Conservation (phyloP, 2,329 filamentous ascomycete genomes). For the Diaporthe aspalathi region DNA sequence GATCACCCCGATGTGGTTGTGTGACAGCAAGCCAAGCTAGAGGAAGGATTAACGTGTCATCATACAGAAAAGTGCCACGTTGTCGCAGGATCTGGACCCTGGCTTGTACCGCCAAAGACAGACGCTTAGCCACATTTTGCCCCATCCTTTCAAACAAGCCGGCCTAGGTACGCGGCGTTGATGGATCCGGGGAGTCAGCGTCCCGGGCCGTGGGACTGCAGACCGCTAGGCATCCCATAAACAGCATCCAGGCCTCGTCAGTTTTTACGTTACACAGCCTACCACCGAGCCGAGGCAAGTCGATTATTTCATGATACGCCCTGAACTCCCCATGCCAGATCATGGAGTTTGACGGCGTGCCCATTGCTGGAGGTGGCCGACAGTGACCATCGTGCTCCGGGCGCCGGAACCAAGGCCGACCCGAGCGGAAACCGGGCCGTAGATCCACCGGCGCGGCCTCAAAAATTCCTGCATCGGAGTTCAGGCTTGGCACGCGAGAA, state of each 20-base stretch:
- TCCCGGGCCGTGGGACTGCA: conserved; percentile 8
- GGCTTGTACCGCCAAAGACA: conserved; percentile 7
- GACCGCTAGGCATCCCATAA: conserved; percentile 1
- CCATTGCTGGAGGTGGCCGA: background rate
- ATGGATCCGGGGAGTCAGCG: background rate
- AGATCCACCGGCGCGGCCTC: conserved; percentile 1
- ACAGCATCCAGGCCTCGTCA: background rate
- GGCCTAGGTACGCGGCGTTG: background rate
- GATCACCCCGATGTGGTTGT: conserved; percentile 18
- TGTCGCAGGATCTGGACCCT: conserved; percentile 6
- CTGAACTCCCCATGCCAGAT: too few species aligned
- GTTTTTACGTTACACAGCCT: background rate
- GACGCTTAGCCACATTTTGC: background rate
- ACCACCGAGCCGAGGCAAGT: background rate
- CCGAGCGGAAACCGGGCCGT: background rate
- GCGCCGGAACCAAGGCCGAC: background rate
- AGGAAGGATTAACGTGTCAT: conserved; percentile 26
- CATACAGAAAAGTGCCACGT: background rate
- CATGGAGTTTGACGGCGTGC: background rate
- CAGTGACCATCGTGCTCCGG: background rate
- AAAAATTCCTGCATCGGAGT: conserved; percentile 17
- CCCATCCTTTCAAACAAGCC: background rate
- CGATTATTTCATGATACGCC: too few species aligned
- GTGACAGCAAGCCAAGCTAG: conserved; percentile 8
- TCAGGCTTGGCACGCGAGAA: background rate